Conservation (phyloP, 148 eudicot genomes). For the Polygonum maritimum region DNA sequence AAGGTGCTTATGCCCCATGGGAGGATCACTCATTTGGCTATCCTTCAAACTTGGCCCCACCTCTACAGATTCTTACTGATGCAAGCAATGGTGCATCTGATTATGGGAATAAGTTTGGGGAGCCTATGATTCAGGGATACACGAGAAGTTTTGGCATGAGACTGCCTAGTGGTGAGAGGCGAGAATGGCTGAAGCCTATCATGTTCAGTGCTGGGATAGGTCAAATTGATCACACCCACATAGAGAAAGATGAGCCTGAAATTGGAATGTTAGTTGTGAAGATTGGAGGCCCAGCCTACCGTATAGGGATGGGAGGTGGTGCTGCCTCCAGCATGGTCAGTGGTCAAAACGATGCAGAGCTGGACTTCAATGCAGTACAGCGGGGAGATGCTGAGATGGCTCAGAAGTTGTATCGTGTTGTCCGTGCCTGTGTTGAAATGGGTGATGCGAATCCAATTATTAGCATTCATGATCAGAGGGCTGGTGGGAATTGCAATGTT, state of each 20-base stretch:
- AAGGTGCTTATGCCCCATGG: slow-evolving; percentile 81
- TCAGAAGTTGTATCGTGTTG: slow-evolving; percentile 81
- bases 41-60: slow-evolving; percentile 80
- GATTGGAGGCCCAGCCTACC: slow-evolving; percentile 94
- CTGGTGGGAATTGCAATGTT: slow-evolving; percentile 96
- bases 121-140: slow-evolving; percentile 89
- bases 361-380: slow-evolving; percentile 89
- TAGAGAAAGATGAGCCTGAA: slow-evolving; percentile 73
- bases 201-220: slow-evolving; percentile 96
- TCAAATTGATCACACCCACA: slow-evolving; percentile 68
- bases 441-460: slow-evolving; percentile 77
- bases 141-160: slow-evolving; percentile 87
- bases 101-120: slow-evolving; percentile 95
- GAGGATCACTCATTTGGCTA: slow-evolving; percentile 72
- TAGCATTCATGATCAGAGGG: slow-evolving; percentile 93
- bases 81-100: slow-evolving; percentile 96
- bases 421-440: slow-evolving; percentile 89
- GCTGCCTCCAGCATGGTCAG: slow-evolving; percentile 99
- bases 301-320: slow-evolving; percentile 97
- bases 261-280: slow-evolving; percentile 86
- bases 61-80: slow-evolving; percentile 64
- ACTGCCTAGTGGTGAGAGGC: slow-evolving; percentile 76
- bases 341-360: slow-evolving; percentile 91
- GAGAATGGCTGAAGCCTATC: slow-evolving; percentile 91
- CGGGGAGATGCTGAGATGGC: slow-evolving; percentile 98